Base-by-base conservation (phyloP, 2,329 filamentous ascomycete genomes). In the Aspergillus udagawae region DNA sequence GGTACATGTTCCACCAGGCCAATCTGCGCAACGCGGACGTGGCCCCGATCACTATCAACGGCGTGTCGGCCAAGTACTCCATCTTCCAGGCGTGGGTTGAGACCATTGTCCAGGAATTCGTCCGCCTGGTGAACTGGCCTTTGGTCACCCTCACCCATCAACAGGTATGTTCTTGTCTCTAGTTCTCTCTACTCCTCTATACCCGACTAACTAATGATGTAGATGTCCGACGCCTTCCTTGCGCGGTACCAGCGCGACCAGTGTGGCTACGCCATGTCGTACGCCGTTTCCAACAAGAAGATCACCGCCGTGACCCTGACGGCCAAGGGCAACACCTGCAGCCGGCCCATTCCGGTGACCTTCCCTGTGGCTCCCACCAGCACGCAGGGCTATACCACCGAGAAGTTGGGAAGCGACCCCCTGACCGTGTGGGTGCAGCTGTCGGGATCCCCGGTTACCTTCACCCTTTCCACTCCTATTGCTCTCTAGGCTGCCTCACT, bases 1-100 rank as follows among this genome's bases (percentile, higher is more conserved):
- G 77, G 28, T 85, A 80, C 75, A 86, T 86, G 83, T 85, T 87
- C 76, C 85, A 87, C 69, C 84, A 87, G 72, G 83, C 83, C 56
- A 87, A 87, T 66, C 65, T 83, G 58, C 80, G 83, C 55, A 79
- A 81, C 48, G 72, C 73, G 3, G 83, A 82, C 53, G 76, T 79
- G 52, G 68, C 71, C 2, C 65, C 70, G 3, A 78, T 79, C 50
- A 80, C 76, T 9, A 73, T 85, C 51, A 83, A 83, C 56, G 75
- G 77, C 17, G 71, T 78, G 14, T 69, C 71, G 1, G 76, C 71
- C 3, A 73, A 79, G 60, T 74, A 80, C 56, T 83, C 82, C 1
- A 77, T 86, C 20, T 75, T 85, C 60, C 82, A 84, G 69, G 80
- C 79, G 12, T 86, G 83, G 83, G 76, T 80, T 20, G 83, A 85